A percentile compares a stretch with the other conserved stretches of the same genome.
Evolutionary conservation across 306 rosid species (phyloP).

Genomic region (Lagenaria siceraria): DNA sequence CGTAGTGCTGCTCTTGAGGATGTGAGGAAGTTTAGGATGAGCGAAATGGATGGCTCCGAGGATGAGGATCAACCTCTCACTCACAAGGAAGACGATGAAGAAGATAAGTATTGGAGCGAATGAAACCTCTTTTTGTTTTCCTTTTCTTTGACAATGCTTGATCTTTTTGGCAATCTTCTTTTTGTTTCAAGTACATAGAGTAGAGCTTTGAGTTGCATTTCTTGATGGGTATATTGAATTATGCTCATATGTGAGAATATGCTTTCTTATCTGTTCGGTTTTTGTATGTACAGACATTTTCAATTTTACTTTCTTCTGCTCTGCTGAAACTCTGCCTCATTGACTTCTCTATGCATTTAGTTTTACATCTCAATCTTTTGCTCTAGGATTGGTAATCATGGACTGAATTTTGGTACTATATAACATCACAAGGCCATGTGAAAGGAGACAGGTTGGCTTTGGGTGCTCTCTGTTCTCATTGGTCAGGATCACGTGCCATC

Average conservation of each 20-base stretch:
- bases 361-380: not conserved
- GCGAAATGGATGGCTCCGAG: conserved; percentile 25
- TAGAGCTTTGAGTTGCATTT: not conserved
- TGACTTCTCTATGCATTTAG: not conserved
- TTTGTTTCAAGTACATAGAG: not conserved
- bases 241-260: not conserved
- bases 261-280: not conserved
- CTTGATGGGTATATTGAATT: not conserved
- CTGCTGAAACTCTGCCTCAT: not conserved
- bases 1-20: conserved; percentile 51
- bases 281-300: not conserved
- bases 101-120: conserved; percentile 74
- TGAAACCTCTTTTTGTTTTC: conserved; percentile 9
- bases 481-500: not conserved
- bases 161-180: not conserved
- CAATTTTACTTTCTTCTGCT: not conserved
- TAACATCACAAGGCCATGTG: not conserved
- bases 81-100: conserved; percentile 23
- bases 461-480: not conserved
- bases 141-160: not conserved
- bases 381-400: not conserved
- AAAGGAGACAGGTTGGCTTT: conserved; percentile 8
- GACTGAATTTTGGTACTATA: not conserved
- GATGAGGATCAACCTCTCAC: conserved; percentile 14
- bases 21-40: conserved; percentile 37